Evolutionary conservation across 2,329 filamentous ascomycete genomes (phyloP), one percentile per base, ranked within the genome.

Genomic region (Rhexocercosporidium sp.): DNA sequence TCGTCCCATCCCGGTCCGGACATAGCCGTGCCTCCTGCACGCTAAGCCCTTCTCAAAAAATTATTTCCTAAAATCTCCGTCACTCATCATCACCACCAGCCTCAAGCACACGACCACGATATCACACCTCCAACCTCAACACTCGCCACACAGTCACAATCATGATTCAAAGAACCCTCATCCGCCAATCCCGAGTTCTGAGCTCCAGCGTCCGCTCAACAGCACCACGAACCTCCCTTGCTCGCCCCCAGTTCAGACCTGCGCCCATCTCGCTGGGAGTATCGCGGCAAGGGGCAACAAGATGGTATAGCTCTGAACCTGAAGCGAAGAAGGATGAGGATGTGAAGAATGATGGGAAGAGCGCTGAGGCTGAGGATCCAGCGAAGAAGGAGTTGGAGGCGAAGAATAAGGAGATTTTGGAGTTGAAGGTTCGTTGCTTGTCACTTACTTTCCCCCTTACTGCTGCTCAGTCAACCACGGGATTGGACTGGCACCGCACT

Each of bases 381-480:
- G 65, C 86, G 54, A 86, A 87, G 78, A 89, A 89, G 79, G 88
- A 93, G 79, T 78, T 93, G 5, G 90, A 93, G 78, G 84, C 86
- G 68, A 92, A 91, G 80, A 88, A 90, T 74, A 89, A 87, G 80
- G 91, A 94, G 79, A 84, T 88, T 51, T 77, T 92, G 70, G 94
- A 97, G 59, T 86, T 96, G 81, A 98, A 97, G 90, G 95, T 97
- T 75, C 56, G 84, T 64, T 53, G n/a, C 20, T 29, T 59, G 27
- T 57, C 53, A 61, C 64, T 54, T 51, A 11, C 25, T 27, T 68
- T 37, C 14, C 64, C 39, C 65, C 31, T n/a, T 64, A 46, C 49
- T 39, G 20, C 29, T 61, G 20, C 29, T 61, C 62, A 51, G 62
- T 11, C 29, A 37, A n/a, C n/a, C 8, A 3, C 39, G 5, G n/a